Percentiles rank a stretch among this genome's conserved stretches.
Conservation (phyloP, 139 green algal genomes). For the Nannochloris sp. region DNA sequence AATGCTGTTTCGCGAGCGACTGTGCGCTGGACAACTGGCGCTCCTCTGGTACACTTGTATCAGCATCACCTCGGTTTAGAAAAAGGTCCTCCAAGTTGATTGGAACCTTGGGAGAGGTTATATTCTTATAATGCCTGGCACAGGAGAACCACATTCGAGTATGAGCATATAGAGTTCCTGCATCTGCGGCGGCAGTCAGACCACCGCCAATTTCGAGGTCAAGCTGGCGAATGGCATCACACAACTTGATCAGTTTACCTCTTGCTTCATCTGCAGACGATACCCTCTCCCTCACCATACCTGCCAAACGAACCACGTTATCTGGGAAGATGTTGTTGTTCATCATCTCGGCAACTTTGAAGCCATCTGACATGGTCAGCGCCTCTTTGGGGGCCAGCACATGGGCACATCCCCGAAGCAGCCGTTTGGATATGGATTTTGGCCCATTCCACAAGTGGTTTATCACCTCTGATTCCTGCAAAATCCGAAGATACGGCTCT, state of each 20-base stretch:
- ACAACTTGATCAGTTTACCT: constrained; percentile 30
- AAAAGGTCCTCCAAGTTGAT: constrained; percentile 42
- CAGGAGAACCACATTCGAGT: constrained; percentile 57
- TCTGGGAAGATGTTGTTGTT: background rate
- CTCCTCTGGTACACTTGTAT: background rate
- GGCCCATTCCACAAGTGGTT: constrained; percentile 54
- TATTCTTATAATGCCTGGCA: constrained; percentile 49
- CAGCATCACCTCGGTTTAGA: constrained; percentile 19
- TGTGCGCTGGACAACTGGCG: background rate
- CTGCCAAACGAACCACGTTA: constrained; percentile 1
- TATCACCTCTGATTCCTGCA: constrained; percentile 47
- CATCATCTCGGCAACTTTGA: constrained; percentile 1
- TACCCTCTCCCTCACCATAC: background rate
- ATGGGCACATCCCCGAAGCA: constrained; percentile 25
- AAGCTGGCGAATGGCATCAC: constrained; percentile 30
- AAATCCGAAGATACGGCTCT: constrained; percentile 37
- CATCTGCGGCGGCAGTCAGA: constrained; percentile 50
- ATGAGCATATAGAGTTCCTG: constrained; percentile 43
- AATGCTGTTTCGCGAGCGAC: background rate
- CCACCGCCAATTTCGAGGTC: constrained; percentile 30
- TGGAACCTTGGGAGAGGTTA: constrained; percentile 46
- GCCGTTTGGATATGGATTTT: constrained; percentile 36
- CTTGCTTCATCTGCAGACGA: constrained; percentile 13
- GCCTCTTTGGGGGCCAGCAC: constrained; percentile 11
- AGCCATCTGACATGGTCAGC: constrained; percentile 3